Evolutionary conservation across 2,329 filamentous ascomycete species (phyloP).

Genomic region (Hymenoscyphus fructigenus): DNA sequence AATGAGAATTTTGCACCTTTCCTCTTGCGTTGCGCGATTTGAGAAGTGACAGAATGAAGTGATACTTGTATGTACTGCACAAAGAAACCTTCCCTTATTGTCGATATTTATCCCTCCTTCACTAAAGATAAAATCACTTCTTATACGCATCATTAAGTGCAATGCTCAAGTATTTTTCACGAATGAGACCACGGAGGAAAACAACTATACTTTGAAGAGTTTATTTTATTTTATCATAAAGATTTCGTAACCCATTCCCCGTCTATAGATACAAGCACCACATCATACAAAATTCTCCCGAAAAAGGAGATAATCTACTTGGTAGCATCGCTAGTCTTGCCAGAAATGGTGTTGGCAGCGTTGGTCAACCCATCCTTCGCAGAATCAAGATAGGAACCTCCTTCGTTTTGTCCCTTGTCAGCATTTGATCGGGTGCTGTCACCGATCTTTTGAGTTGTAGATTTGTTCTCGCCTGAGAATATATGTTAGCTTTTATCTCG

Average conservation of each 20-base stretch:
- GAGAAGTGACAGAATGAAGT: too few relatives aligned
- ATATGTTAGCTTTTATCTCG: neutral
- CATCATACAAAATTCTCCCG: neutral
- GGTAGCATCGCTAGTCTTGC: conserved; percentile 10
- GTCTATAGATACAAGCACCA: neutral
- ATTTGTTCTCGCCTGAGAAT: conserved; percentile 1
- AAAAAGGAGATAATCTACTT: neutral
- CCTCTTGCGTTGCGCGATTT: too few relatives aligned
- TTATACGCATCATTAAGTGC: too few relatives aligned
- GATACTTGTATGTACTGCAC: too few relatives aligned
- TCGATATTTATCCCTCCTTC: too few relatives aligned
- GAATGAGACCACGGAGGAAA: too few relatives aligned
- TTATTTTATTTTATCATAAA: neutral
- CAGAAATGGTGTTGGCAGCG: conserved; percentile 18
- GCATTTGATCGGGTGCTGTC: conserved; percentile 43
- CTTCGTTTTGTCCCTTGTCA: conserved; percentile 42
- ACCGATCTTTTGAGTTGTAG: conserved; percentile 42
- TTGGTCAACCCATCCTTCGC: conserved; percentile 43
- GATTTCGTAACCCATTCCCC: neutral
- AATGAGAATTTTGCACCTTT: too few relatives aligned
- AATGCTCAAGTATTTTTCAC: too few relatives aligned
- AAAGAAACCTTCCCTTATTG: too few relatives aligned
- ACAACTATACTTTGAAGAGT: neutral
- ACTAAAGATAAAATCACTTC: too few relatives aligned
- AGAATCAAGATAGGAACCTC: conserved; percentile 40